phyloP scores from a whole-genome alignment of 352 stramenopile genomes.

The Phytophthora sojae region DNA sequence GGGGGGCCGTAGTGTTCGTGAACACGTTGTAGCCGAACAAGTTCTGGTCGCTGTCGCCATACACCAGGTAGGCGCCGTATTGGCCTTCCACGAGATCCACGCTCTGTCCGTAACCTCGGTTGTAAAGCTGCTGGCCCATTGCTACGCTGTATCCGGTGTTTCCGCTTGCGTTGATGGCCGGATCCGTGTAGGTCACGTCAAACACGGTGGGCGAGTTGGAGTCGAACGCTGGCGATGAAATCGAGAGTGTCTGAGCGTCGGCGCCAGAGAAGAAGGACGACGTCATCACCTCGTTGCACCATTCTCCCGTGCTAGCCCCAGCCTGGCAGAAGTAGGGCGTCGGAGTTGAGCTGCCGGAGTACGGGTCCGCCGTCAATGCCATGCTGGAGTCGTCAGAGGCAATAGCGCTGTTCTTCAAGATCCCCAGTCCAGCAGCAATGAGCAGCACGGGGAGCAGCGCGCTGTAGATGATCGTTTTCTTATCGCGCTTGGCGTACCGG shows the following conservation, averaged over 20 bases:
- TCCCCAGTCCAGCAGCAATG: conserved; percentile 52
- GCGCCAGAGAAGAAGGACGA: conserved; percentile 35
- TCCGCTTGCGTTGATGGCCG: conserved; percentile 43
- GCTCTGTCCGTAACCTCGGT: conserved; percentile 46
- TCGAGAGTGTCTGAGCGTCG: conserved; percentile 15
- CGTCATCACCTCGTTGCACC: conserved; percentile 45
- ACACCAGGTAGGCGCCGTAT: conserved; percentile 50
- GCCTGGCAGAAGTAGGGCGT: conserved; percentile 49
- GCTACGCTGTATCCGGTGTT: conserved; percentile 48
- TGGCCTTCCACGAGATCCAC: conserved; percentile 28
- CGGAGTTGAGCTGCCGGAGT: conserved; percentile 34
- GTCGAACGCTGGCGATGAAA: conserved; percentile 32
- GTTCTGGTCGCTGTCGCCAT: conserved; percentile 42
- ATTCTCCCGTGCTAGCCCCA: conserved; percentile 27
- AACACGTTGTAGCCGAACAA: conserved; percentile 64
- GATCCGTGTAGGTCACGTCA: conserved; percentile 50
- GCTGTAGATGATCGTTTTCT: conserved; percentile 55
- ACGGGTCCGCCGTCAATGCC: conserved; percentile 29
- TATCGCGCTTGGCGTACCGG: conserved; percentile 51
- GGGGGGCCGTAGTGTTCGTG: conserved; percentile 54
- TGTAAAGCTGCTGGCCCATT: conserved; percentile 52
- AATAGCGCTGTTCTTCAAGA: conserved; percentile 43
- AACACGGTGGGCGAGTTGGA: conserved; percentile 54
- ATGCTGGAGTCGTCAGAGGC: conserved; percentile 47
- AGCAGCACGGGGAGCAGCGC: conserved; percentile 54